Base-by-base conservation (phyloP, 2,329 filamentous ascomycete species). In the Aspergillus thermomutatus region DNA sequence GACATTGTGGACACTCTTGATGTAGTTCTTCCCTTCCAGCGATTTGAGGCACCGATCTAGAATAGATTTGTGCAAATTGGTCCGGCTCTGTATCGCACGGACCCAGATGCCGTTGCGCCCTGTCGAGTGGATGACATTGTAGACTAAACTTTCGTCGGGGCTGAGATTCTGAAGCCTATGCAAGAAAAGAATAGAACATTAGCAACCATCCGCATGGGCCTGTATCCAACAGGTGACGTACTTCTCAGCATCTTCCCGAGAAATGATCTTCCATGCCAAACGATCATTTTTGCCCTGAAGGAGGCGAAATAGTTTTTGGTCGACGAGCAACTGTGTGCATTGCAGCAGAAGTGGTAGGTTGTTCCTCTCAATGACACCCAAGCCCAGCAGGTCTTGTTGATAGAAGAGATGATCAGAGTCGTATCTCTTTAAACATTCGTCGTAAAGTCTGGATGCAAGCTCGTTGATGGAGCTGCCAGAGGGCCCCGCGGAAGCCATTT, bases 31-130 rank as follows among this genome's bases (percentile, higher is more conserved):
- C 41, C 82, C 79, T 73, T 95, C 90, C 60, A 99, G 86, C 60
- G 87, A 86, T 78, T 95, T 96, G 65, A 97, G 82, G 27, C 87
- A 87, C 66, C 89, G 88, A 66, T 89, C 90, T 66, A 97, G 83
- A 40, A 90, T 85, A 50, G 88, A 88, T 68, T 93, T 90, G 77
- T 96, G 91, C 72, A 96, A 84, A 74, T 91, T 89, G 56, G 91
- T 87, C 59, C 87, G 86, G 64, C 82, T 83, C 72, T 92, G 90
- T 65, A 99, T 87, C 14, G 87, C 89, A 71, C 91, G 91, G 60
- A 89, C 88, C 94, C 94, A 99, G 68, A 96, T 91, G 59, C 93
- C 94, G 67, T 91, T 89, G 62, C 85, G 84, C 61, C 89, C 90
- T 28, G 90, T 87, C 65, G 90, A 88, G 75, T 97, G 93, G 70